These are phyloP conservation scores for Candida qinlingensis DNA, from an alignment of 805 yeast genomes.

Conservation along the genomic window DNA sequence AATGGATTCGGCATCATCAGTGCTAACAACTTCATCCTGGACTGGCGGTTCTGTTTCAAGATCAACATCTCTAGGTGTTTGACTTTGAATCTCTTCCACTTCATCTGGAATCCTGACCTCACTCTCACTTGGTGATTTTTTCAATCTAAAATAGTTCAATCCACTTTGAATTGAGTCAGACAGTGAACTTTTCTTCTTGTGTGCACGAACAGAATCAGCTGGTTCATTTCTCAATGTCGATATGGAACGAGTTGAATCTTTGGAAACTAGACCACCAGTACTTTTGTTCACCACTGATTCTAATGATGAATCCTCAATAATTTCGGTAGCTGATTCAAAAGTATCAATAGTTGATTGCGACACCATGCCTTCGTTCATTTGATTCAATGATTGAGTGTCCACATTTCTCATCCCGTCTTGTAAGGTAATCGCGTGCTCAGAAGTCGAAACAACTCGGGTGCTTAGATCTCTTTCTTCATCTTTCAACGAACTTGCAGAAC, in stretches of 20 bases:
- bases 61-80: no score
- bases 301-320: slow-evolving; percentile 12
- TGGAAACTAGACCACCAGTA: neutral
- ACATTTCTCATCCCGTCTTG: slow-evolving; percentile 17
- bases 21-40: neutral
- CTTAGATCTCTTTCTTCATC: slow-evolving; percentile 22
- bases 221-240: slow-evolving; percentile 13
- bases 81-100: neutral
- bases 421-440: slow-evolving; percentile 11
- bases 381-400: neutral
- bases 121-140: no score
- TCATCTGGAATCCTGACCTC: neutral
- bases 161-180: slow-evolving; percentile 18
- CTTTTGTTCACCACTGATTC: neutral
- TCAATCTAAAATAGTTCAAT: slow-evolving; percentile 11
- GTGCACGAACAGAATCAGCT: neutral
- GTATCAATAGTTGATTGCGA: slow-evolving; percentile 19
- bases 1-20: neutral
- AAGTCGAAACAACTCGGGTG: slow-evolving; percentile 11
- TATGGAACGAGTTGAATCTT: slow-evolving; percentile 18
- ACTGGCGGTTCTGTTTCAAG: neutral
- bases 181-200: slow-evolving; percentile 17
- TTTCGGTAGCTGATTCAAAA: slow-evolving; percentile 20
- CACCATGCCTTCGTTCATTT: slow-evolving; percentile 10
- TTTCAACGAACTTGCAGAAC: slow-evolving; percentile 20